Evolutionary conservation across 129 eudicot genomes (phyloP), one percentile per base, ranked within the genome.

Genomic region (Arctium minus): DNA sequence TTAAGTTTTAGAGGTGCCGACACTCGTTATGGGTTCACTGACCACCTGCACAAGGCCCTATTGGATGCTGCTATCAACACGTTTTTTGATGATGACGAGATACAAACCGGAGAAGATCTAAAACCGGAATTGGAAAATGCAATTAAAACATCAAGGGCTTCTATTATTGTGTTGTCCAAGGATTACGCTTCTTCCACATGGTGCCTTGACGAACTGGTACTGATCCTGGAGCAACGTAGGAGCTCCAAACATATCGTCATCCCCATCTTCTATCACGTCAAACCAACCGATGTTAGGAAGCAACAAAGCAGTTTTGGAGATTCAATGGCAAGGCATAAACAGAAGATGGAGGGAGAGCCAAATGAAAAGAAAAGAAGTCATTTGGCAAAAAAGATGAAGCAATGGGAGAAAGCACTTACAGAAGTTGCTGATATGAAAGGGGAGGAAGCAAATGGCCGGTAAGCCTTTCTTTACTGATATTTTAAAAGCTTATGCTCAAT

Each of bases 1-100:
- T 60, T 60, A 60, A 76, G 80, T 36, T 76, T 76, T 76, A 76
- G 80, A 56, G 80, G 80, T 50, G n/a, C 30, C 6, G 79, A 76
- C 2, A 50, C 79, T 30, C 70, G 79, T 48, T 31, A 7, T 50
- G 36, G 2, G 10, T 76, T 76, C 70, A 76, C 67, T n/a, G 67
- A 60, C n/a, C 67, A 60, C 67, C 67, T 60, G 9, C 29, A 60
- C 67, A 60, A 5, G 44, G 71, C 80, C 3, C 3, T 76, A 17
- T 13, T 30, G 8, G 70, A 76, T 17, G 80, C 80, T 15, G 27
- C 70, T 1, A 76, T 76, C 2, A 18, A 17, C 9, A 53, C 80
- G 10, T 76, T 76, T 32, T 53, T 53, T 5, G 80, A 76, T 56
- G 80, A 76, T 7, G n/a, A 30, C 13, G 79, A 76, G 31, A 76